Base-by-base conservation (phyloP, 371 early-diverging fungal genomes). In the Syncephalastrum contaminatum region DNA sequence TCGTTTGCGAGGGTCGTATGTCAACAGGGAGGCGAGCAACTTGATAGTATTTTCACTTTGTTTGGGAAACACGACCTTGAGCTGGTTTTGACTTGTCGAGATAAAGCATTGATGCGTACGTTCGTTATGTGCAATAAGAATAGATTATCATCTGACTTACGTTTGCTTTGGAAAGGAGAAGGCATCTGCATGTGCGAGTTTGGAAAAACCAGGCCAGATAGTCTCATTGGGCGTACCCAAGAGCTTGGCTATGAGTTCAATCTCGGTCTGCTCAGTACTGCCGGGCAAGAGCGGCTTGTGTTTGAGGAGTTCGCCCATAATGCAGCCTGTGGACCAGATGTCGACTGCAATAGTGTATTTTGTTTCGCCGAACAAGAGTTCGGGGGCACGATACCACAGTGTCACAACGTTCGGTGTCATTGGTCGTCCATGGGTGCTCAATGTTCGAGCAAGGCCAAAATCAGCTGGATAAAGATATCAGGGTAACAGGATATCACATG, bases 341-440 rank as follows among this genome's bases (percentile, higher is more conserved):
- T 98, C 97, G 4, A 96, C 83, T 4, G 94, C 88, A 4, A 81
- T 81, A 6, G 89, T 82, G 72, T 97, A 97, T 40, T 81, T 77
- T 1, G 80, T 70, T 43, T 82, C 82, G 4, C 96, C 97, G 63
- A 91, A 76, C 0, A 97, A 71, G 0, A 97, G 72, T 72, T 97
- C 97, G 0, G 98, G 98, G 5, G 97, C 82, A 50, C 98, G 84
- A 64, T 97, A 96, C 97, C 97, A 97, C 8, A 97, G 70, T 7
- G 99, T 99, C 3, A 96, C 94, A 5, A 99, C 98, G 51, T 90
- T 85, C 1, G 93, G 95, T 8, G 95, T 94, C 92, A 93, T 89
- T 13, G 92, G 85, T 45, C 83, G 73, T 0, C 67, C 52, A 2
- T 91, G 89, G 39, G 69, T 55, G 47, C 85, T 82, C 52, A 87